phyloP scores from a whole-genome alignment of 2,329 filamentous ascomycete species.

The Aspergillus glaucus region DNA sequence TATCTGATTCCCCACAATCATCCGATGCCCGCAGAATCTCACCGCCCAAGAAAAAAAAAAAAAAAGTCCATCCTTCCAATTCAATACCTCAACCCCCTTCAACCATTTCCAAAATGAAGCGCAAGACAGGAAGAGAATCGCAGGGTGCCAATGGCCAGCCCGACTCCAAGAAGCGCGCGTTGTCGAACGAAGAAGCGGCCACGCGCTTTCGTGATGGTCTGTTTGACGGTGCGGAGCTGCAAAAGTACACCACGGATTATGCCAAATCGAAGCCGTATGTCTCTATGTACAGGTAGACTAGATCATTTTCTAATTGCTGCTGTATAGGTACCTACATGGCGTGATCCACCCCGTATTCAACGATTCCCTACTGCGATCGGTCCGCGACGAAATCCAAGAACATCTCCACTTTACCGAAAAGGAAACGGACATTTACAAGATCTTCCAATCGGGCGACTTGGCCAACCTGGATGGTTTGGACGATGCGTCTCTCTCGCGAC shows the following conservation, averaged over 20 bases:
- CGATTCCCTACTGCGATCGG: slow-evolving; percentile 72
- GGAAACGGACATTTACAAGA: slow-evolving; percentile 99
- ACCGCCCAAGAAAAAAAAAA: slow-evolving; percentile 10
- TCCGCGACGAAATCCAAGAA: slow-evolving; percentile 80
- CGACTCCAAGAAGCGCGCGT: slow-evolving; percentile 33
- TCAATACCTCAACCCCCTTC: background rate
- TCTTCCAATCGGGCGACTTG: slow-evolving; percentile 95
- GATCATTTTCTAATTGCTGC: background rate
- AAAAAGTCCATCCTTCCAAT: slow-evolving; percentile 2
- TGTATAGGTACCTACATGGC: slow-evolving; percentile 72
- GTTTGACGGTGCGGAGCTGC: slow-evolving; percentile 34
- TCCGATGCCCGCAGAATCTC: slow-evolving; percentile 8
- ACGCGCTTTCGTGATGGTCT: slow-evolving; percentile 40
- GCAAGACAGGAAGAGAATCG: slow-evolving; percentile 33
- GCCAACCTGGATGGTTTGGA: slow-evolving; percentile 94
- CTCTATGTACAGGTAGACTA: background rate
- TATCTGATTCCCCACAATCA: background rate
- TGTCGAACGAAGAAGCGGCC: slow-evolving; percentile 33
- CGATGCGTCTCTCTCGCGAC: slow-evolving; percentile 72
- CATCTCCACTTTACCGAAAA: slow-evolving; percentile 96
- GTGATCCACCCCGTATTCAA: slow-evolving; percentile 79
- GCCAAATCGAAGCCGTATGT: slow-evolving; percentile 38
- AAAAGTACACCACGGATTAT: slow-evolving; percentile 40
- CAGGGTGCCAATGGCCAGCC: slow-evolving; percentile 26
- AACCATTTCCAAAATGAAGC: slow-evolving; percentile 34